phyloP scores from a whole-genome alignment of 2,329 filamentous ascomycete species.

The Tolypocladium ovalisporum region DNA sequence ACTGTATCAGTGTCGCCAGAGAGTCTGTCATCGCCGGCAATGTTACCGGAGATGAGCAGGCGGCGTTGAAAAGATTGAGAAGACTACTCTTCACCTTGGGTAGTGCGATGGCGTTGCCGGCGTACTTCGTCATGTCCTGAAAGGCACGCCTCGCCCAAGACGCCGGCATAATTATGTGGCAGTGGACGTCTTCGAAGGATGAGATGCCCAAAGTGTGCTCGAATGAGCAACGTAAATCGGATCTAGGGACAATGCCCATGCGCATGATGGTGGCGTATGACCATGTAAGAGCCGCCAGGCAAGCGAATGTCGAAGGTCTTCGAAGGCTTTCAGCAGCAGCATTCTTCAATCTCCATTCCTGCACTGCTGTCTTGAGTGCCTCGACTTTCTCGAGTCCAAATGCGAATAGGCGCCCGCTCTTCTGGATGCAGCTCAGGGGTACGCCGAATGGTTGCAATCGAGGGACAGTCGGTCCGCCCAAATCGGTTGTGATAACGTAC shows the following conservation, averaged over 20 bases:
- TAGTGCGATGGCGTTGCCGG: slow-evolving; percentile 31
- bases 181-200: not conserved
- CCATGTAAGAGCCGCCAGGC: slow-evolving; percentile 28
- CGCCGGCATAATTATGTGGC: slow-evolving; percentile 27
- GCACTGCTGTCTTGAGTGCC: slow-evolving; percentile 17
- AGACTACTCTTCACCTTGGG: slow-evolving; percentile 18
- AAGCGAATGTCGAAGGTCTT: slow-evolving; percentile 23
- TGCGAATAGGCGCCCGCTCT: slow-evolving; percentile 29
- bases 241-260: slow-evolving; percentile 2
- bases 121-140: slow-evolving; percentile 18
- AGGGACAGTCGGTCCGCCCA: slow-evolving; percentile 21
- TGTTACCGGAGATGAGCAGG: slow-evolving; percentile 1
- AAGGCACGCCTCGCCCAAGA: slow-evolving; percentile 29
- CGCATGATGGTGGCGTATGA: slow-evolving; percentile 26
- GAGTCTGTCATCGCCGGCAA: not conserved
- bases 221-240: not conserved
- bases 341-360: not conserved
- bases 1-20: slow-evolving; percentile 17
- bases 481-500: slow-evolving; percentile 19
- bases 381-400: slow-evolving; percentile 22
- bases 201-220: not conserved
- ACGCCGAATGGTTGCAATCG: slow-evolving; percentile 15
- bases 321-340: not conserved
- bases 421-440: slow-evolving; percentile 16
- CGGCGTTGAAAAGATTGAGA: slow-evolving; percentile 10